These are phyloP conservation scores for Nematocida sp. DNA, from an alignment of 371 early-diverging fungal genomes.

Conservation along the genomic window DNA sequence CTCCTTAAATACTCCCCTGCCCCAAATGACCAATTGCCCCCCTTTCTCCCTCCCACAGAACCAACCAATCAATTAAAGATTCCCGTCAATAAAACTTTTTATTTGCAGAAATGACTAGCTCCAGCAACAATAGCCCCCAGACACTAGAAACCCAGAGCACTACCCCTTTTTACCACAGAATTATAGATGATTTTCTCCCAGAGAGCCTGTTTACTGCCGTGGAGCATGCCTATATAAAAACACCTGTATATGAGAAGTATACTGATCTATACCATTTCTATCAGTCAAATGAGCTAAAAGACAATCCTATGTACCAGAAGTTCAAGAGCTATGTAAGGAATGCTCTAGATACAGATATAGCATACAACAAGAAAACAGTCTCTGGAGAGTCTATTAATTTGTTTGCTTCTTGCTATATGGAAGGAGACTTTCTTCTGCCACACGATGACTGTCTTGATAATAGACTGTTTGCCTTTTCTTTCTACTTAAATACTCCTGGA, in stretches of 20 bases:
- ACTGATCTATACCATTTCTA: constrained; percentile 63
- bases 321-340: constrained; percentile 50
- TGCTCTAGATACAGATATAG: background rate
- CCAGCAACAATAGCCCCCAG: too few species aligned
- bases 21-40: too few species aligned
- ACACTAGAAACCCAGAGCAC: background rate
- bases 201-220: constrained; percentile 14
- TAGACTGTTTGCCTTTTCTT: constrained; percentile 63
- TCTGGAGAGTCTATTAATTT: constrained; percentile 38
- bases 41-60: background rate
- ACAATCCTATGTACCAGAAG: constrained; percentile 23
- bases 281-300: constrained; percentile 61
- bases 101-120: background rate
- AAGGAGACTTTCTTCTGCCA: constrained; percentile 61
- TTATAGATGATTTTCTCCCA: constrained; percentile 46
- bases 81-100: background rate
- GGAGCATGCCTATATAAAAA: background rate
- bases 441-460: constrained; percentile 63
- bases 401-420: constrained; percentile 62
- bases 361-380: constrained; percentile 18
- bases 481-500: constrained; percentile 56
- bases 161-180: constrained; percentile 40
- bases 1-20: background rate
- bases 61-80: constrained; percentile 13
- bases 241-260: constrained; percentile 49